These are phyloP conservation scores for Mycena citricolor DNA, from an alignment of 1,284 basidiomycete species.

Conservation along the genomic window DNA sequence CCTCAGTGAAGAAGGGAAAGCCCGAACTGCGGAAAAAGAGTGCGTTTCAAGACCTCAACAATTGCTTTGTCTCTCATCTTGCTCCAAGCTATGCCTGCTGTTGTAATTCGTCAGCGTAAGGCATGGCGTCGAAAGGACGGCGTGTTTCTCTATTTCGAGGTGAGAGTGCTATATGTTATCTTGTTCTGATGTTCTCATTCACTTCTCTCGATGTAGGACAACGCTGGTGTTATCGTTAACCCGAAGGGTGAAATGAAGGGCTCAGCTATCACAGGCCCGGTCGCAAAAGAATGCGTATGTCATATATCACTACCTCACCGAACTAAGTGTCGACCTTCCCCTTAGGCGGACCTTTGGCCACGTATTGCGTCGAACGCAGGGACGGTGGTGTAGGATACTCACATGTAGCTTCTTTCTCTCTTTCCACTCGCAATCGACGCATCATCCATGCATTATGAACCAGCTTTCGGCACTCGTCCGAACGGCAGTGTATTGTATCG, in stretches of 20 bases:
- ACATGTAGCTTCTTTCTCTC: no score
- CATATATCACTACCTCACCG: conserved; percentile 1
- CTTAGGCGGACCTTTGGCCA: conserved; percentile 96
- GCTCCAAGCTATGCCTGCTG: conserved; percentile 87
- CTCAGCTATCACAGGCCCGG: conserved; percentile 96
- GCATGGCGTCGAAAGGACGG: conserved; percentile 98
- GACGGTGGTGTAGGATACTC: conserved; percentile 79
- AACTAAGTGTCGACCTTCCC: conserved; percentile 6
- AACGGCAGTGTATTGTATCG: no score
- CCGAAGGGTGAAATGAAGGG: conserved; percentile 99
- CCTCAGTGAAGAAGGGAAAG: conserved; percentile 99
- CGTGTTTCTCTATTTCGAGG: conserved; percentile 99
- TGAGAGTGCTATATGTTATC: conserved; percentile 31
- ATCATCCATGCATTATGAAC: no score
- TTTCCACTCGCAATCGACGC: no score
- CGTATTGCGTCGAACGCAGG: conserved; percentile 99
- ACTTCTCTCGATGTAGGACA: conserved; percentile 57
- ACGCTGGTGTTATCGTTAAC: conserved; percentile 97
- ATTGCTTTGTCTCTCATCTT: conserved; percentile 7
- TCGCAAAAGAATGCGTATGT: conserved; percentile 94
- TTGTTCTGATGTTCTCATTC: not conserved
- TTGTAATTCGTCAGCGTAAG: conserved; percentile 98
- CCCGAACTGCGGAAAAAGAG: conserved; percentile 99
- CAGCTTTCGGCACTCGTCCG: no score
- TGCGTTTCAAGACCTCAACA: conserved; percentile 42